These are phyloP conservation scores for Tetraselmis striata DNA, from an alignment of 139 green algal species.

Conservation along the genomic window DNA sequence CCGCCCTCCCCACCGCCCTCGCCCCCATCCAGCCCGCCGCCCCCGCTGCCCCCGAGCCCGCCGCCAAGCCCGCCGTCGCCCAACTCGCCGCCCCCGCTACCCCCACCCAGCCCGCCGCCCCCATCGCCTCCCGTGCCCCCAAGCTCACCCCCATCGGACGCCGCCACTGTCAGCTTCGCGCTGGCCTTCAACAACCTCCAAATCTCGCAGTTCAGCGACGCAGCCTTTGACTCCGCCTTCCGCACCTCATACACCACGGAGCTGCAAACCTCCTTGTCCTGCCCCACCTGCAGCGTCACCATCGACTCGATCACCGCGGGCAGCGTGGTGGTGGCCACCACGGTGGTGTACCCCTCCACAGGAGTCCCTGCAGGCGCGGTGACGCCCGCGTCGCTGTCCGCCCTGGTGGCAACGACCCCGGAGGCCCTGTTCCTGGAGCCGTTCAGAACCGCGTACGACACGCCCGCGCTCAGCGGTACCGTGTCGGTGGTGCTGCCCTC, in stretches of 20 bases:
- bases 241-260: neutral
- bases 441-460: neutral
- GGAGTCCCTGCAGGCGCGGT: neutral
- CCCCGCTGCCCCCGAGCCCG: too few relatives aligned
- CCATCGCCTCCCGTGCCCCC: neutral
- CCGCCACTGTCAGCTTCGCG: neutral
- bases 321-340: neutral
- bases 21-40: too few relatives aligned
- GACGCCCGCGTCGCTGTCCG: neutral
- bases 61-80: too few relatives aligned
- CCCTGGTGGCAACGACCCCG: neutral
- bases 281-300: neutral
- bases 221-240: neutral
- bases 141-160: neutral
- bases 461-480: neutral
- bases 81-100: neutral
- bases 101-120: neutral
- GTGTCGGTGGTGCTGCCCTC: neutral
- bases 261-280: neutral
- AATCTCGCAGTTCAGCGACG: neutral
- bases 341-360: neutral
- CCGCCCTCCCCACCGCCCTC: neutral
- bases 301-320: neutral
- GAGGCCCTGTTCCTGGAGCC: neutral
- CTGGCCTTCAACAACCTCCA: neutral